These are phyloP conservation scores for Maudiozyma pseudohumilis DNA, from an alignment of 805 yeast species.

Conservation along the genomic window DNA sequence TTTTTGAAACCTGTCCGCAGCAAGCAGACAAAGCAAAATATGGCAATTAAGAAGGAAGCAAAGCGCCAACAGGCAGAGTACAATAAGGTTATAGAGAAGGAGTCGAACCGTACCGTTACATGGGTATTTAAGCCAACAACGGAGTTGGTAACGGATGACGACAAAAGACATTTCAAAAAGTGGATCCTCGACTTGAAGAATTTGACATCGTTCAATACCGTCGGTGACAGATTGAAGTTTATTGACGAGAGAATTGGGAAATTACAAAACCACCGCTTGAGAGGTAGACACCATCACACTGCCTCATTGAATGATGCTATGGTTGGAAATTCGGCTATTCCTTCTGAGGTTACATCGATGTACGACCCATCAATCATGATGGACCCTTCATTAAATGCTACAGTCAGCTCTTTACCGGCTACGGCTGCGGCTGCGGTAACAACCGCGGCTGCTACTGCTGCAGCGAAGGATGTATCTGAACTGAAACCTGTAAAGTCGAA, in stretches of 20 bases:
- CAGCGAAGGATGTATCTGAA: neutral
- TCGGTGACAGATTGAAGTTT: slow-evolving; percentile 41
- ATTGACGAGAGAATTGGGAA: slow-evolving; percentile 31
- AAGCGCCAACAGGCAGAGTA: slow-evolving; percentile 5
- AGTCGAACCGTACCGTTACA: slow-evolving; percentile 9
- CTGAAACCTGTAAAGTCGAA: slow-evolving; percentile 6
- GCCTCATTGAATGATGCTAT: neutral
- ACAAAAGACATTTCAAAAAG: slow-evolving; percentile 34
- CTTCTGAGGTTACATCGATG: neutral
- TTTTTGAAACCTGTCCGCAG: slow-evolving; percentile 6
- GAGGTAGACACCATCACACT: neutral
- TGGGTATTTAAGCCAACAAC: slow-evolving; percentile 23
- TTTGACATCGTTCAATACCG: slow-evolving; percentile 38
- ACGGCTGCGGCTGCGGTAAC: neutral
- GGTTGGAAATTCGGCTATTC: neutral
- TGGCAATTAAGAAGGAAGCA: slow-evolving; percentile 4
- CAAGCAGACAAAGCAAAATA: slow-evolving; percentile 6
- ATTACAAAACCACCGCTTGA: slow-evolving; percentile 9
- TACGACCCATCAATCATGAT: neutral
- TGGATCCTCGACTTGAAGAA: slow-evolving; percentile 51
- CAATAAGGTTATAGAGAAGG: slow-evolving; percentile 1
- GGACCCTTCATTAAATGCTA: neutral
- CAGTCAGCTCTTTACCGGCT: neutral
- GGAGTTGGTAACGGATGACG: slow-evolving; percentile 35
- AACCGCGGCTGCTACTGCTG: neutral